A percentile compares a stretch with the other conserved stretches of the same genome.
phyloP scores from a whole-genome alignment of 2,329 filamentous ascomycete species.

The Clonostachys solani region DNA sequence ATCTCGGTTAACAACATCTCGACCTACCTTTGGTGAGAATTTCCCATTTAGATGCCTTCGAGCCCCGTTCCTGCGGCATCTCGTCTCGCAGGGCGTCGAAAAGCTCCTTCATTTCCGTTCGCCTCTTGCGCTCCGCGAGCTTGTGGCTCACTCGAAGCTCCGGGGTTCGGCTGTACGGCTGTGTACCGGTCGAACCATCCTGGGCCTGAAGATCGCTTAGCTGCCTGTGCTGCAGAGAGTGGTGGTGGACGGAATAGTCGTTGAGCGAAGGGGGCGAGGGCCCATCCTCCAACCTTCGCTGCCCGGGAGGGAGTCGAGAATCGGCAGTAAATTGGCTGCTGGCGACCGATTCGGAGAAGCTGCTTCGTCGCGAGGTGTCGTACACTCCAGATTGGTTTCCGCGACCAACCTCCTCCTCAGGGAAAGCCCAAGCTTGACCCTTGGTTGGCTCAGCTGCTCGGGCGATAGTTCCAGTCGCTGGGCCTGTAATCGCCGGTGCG shows the following conservation, averaged over 20 bases:
- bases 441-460: conserved; percentile 75
- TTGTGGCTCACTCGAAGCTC: conserved; percentile 82
- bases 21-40: conserved; percentile 75
- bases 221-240: conserved; percentile 71
- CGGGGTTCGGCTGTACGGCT: conserved; percentile 79
- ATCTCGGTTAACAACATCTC: background rate
- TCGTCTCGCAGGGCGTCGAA: conserved; percentile 77
- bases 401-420: conserved; percentile 59
- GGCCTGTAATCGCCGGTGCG: conserved; percentile 74
- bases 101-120: conserved; percentile 84
- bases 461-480: conserved; percentile 59
- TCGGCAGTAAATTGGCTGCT: conserved; percentile 77
- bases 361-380: conserved; percentile 67
- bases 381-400: conserved; percentile 33
- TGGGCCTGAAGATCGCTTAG: conserved; percentile 62
- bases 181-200: conserved; percentile 52
- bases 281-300: conserved; percentile 66
- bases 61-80: conserved; percentile 75
- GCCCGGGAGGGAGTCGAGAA: conserved; percentile 66
- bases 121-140: conserved; percentile 75
- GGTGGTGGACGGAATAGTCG: conserved; percentile 63
- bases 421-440: conserved; percentile 81
- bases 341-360: conserved; percentile 71
- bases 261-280: conserved; percentile 39
- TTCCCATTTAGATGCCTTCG: conserved; percentile 88